Evolutionary conservation across 1,284 basidiomycete genomes (phyloP).

Genomic region (Grifola frondosa): DNA sequence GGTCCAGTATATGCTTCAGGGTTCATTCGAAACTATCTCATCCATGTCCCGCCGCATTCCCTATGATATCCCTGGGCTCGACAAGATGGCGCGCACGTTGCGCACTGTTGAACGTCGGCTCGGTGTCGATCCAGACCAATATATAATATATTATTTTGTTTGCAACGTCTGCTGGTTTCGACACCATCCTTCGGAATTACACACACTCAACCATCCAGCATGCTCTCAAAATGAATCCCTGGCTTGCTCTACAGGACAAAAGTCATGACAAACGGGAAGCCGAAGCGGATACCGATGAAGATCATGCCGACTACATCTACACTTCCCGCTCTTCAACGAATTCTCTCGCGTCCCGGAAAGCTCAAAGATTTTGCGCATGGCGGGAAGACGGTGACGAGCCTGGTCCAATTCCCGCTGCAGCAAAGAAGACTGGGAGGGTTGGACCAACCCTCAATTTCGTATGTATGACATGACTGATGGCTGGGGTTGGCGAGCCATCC

Average conservation of each 20-base stretch:
- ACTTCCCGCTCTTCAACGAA: constrained; percentile 1
- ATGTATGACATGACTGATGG: constrained; percentile 21
- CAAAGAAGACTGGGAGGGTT: constrained; percentile 1
- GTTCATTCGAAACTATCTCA: too few relatives aligned
- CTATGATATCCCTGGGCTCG: constrained; percentile 5
- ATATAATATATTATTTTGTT: constrained; percentile 13
- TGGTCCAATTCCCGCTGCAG: constrained; percentile 1
- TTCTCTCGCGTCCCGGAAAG: constrained; percentile 14
- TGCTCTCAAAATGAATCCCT: not conserved
- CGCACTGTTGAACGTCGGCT: constrained; percentile 12
- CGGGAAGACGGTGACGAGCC: constrained; percentile 10
- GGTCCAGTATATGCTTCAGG: too few relatives aligned
- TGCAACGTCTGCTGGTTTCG: constrained; percentile 13
- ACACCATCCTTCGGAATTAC: not conserved
- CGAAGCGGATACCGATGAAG: constrained; percentile 11
- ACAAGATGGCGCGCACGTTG: constrained; percentile 11
- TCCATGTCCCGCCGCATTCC: too few relatives aligned
- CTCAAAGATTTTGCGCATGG: constrained; percentile 14
- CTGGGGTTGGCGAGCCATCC: constrained; percentile 22
- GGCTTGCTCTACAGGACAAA: constrained; percentile 2
- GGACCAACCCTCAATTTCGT: not conserved
- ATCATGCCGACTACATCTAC: constrained; percentile 5
- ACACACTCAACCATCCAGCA: not conserved
- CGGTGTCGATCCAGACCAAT: constrained; percentile 9
- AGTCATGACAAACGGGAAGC: not conserved